Evolutionary conservation across 2,329 filamentous ascomycete genomes (phyloP).

Genomic region (Fusarium nygamai): DNA sequence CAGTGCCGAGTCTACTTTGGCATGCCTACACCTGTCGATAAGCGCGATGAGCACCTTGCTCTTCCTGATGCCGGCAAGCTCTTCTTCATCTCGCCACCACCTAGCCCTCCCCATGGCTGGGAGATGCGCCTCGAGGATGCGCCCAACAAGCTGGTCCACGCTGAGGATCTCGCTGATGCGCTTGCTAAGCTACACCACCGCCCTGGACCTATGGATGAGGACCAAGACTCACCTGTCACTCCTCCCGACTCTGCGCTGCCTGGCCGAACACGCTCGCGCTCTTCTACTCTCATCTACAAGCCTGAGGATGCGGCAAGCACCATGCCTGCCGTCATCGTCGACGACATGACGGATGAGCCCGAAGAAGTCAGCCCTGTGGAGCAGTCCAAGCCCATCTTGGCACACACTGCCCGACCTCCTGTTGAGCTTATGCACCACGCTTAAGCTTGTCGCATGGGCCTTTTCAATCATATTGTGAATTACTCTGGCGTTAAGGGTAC

Average conservation of each 20-base stretch:
- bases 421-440: constrained; percentile 69
- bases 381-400: constrained; percentile 59
- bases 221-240: constrained; percentile 45
- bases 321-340: constrained; percentile 72
- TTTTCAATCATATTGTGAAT: not conserved
- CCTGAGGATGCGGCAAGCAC: constrained; percentile 63
- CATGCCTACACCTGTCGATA: constrained; percentile 66
- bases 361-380: constrained; percentile 56
- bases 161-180: constrained; percentile 74
- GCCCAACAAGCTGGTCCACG: constrained; percentile 75
- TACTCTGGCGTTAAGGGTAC: constrained; percentile 37
- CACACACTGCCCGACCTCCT: constrained; percentile 70
- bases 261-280: constrained; percentile 62
- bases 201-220: constrained; percentile 52
- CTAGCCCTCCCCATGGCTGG: constrained; percentile 75
- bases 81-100: constrained; percentile 78
- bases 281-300: constrained; percentile 73
- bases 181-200: constrained; percentile 69
- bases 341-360: constrained; percentile 71
- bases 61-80: constrained; percentile 76
- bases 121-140: constrained; percentile 74
- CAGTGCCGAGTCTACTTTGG: constrained; percentile 76
- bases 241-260: constrained; percentile 44
- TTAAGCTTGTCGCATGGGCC: constrained; percentile 23
- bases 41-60: constrained; percentile 67